Percentiles rank a stretch among this genome's conserved stretches.
phyloP scores from a whole-genome alignment of 2,329 filamentous ascomycete species.

The Cordyceps militaris region DNA sequence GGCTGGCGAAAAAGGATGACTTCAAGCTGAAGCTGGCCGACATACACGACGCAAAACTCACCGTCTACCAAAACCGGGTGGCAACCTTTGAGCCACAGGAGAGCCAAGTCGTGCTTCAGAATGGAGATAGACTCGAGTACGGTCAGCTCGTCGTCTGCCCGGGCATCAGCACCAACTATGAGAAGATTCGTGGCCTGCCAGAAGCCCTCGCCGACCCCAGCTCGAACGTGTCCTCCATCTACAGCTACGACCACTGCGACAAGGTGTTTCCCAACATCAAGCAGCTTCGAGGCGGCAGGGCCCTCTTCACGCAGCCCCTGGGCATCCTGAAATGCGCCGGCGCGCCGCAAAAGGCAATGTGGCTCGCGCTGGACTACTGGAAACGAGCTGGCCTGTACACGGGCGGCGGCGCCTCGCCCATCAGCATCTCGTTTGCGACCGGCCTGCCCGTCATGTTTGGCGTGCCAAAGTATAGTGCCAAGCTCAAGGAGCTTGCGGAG shows the following conservation, averaged over 20 bases:
- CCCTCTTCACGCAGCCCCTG: slow-evolving; percentile 53
- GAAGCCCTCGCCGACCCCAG: slow-evolving; percentile 44
- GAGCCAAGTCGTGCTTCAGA: slow-evolving; percentile 47
- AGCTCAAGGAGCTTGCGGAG: slow-evolving; percentile 44
- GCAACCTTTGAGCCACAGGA: slow-evolving; percentile 49
- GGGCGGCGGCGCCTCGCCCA: slow-evolving; percentile 31
- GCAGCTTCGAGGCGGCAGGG: slow-evolving; percentile 40
- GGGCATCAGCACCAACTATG: slow-evolving; percentile 45
- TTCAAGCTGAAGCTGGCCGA: slow-evolving; percentile 42
- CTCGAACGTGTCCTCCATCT: slow-evolving; percentile 48
- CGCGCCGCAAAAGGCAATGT: slow-evolving; percentile 56
- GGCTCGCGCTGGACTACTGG: slow-evolving; percentile 55
- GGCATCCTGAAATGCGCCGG: slow-evolving; percentile 55
- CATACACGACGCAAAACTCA: slow-evolving; percentile 51
- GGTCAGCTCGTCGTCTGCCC: slow-evolving; percentile 59
- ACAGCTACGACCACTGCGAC: slow-evolving; percentile 47
- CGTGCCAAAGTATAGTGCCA: slow-evolving; percentile 51
- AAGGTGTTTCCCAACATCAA: slow-evolving; percentile 46
- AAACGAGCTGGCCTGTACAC: slow-evolving; percentile 45
- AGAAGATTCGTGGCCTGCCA: slow-evolving; percentile 45
- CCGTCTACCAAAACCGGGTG: slow-evolving; percentile 45
- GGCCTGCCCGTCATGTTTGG: slow-evolving; percentile 51
- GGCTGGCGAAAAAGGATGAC: slow-evolving; percentile 55
- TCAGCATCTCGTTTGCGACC: slow-evolving; percentile 50
- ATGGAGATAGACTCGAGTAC: slow-evolving; percentile 51